Conservation (phyloP, 2,329 filamentous ascomycete species). For the Verruconis gallopava region DNA sequence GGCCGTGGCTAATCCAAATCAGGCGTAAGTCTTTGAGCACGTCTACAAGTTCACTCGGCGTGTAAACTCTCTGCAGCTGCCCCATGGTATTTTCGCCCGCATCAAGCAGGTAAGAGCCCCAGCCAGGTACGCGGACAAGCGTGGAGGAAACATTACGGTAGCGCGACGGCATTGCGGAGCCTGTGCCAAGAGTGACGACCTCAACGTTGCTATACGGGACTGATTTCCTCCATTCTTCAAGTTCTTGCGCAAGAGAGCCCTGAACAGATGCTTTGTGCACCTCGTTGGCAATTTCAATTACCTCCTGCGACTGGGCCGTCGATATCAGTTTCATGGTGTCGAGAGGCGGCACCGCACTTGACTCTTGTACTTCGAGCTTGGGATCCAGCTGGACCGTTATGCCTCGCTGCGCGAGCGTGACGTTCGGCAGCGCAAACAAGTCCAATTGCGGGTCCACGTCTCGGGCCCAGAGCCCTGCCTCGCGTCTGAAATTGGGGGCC, state of each 20-base stretch:
- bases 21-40: constrained; percentile 65
- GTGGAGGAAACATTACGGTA: constrained; percentile 92
- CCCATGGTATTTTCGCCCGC: constrained; percentile 87
- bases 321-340: constrained; percentile 25
- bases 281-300: constrained; percentile 39
- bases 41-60: constrained; percentile 48
- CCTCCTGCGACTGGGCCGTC: constrained; percentile 28
- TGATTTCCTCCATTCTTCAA: constrained; percentile 45
- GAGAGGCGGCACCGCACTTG: constrained; percentile 37
- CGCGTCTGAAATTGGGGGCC: constrained; percentile 16
- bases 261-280: not conserved
- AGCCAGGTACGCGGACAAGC: constrained; percentile 67
- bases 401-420: constrained; percentile 26
- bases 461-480: constrained; percentile 7
- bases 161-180: constrained; percentile 79
- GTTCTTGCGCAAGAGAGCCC: constrained; percentile 28
- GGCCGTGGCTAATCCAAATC: constrained; percentile 89
- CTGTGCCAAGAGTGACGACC: constrained; percentile 78
- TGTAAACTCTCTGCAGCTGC: constrained; percentile 65
- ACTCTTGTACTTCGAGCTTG: constrained; percentile 29
- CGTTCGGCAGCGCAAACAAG: constrained; percentile 14
- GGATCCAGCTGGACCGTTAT: constrained; percentile 23
- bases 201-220: constrained; percentile 66
- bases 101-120: constrained; percentile 83
- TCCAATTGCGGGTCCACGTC: constrained; percentile 12